These are phyloP conservation scores for Leishmania tarentolae DNA, from an alignment of 208 protist genomes.

Conservation along the genomic window DNA sequence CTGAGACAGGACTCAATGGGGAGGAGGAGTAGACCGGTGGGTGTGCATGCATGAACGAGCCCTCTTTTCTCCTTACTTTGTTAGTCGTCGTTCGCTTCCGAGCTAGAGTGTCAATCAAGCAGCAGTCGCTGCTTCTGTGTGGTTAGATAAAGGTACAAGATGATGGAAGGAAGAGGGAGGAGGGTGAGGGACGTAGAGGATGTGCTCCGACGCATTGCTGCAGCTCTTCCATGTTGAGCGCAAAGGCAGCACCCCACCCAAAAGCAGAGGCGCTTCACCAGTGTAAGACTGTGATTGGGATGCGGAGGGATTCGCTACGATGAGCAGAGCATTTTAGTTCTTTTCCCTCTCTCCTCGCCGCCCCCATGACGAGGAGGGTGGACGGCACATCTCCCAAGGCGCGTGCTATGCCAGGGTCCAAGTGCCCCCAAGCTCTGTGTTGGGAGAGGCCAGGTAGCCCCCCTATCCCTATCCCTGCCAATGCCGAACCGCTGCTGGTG, in stretches of 20 bases:
- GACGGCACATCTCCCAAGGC: too few relatives aligned
- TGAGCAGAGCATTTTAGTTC: neutral
- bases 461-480: too few relatives aligned
- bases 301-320: neutral
- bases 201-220: neutral
- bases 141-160: neutral
- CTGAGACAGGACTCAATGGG: neutral
- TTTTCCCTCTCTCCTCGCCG: neutral
- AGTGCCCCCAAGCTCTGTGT: too few relatives aligned
- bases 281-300: neutral
- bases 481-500: too few relatives aligned
- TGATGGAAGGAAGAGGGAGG: neutral
- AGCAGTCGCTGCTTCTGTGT: neutral
- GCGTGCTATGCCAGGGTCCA: too few relatives aligned
- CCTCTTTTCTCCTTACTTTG: neutral
- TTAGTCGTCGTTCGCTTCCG: neutral
- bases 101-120: neutral
- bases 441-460: too few relatives aligned
- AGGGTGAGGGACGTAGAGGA: neutral
- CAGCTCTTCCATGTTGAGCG: neutral
- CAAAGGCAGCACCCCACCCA: neutral
- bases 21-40: too few relatives aligned
- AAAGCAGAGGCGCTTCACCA: neutral
- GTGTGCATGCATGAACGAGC: neutral
- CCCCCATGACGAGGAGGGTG: neutral